Conservation (phyloP, 2,329 filamentous ascomycete genomes). For the Xylaria sp. region DNA sequence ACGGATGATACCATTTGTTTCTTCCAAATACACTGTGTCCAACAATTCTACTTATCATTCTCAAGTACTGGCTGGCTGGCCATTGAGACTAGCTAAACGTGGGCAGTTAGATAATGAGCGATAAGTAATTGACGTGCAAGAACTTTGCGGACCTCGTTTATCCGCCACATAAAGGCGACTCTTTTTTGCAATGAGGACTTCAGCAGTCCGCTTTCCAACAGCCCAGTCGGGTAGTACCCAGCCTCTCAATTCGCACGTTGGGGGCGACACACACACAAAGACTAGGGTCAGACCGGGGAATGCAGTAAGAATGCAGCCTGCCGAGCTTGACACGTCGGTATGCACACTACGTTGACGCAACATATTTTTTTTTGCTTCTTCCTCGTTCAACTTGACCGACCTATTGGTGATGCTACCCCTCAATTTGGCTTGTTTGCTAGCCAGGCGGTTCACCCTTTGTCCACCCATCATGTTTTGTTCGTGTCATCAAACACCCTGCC, state of each 20-base stretch:
- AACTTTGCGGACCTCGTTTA: background rate
- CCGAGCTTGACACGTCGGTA: slow-evolving; percentile 15
- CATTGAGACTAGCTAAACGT: background rate
- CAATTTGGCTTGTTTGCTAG: slow-evolving; percentile 2
- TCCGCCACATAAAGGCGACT: background rate
- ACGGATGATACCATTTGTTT: background rate
- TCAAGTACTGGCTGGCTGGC: background rate
- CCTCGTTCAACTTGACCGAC: background rate
- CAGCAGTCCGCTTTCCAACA: background rate
- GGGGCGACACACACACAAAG: background rate
- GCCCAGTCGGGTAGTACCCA: background rate
- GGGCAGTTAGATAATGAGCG: background rate
- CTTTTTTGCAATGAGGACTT: background rate
- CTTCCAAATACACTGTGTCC: background rate
- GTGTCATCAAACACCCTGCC: slow-evolving; percentile 17
- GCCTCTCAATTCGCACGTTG: background rate
- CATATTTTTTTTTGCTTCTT: background rate
- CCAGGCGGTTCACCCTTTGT: too few relatives aligned
- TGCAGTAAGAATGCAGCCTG: slow-evolving; percentile 10
- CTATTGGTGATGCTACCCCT: background rate
- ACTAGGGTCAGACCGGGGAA: slow-evolving; percentile 7
- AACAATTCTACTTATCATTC: background rate
- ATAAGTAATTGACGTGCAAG: background rate
- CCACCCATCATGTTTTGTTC: background rate
- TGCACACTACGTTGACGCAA: slow-evolving; percentile 8